Evolutionary conservation across 148 eudicot species (phyloP).

Genomic region (Amaranthus cruentus): DNA sequence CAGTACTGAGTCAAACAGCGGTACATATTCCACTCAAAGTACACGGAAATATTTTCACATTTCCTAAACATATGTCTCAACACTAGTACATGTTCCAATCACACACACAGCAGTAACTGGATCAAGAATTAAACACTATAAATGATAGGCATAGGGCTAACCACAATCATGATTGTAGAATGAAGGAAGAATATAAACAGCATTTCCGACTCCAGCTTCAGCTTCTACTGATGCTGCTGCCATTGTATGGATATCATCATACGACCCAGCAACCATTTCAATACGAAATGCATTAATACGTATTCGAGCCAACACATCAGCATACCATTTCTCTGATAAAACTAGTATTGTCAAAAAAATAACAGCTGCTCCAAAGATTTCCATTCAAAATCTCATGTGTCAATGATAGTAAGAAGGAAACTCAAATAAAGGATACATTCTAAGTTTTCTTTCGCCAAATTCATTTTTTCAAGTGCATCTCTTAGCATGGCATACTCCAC

Average conservation of each 20-base stretch:
- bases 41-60: too few relatives aligned
- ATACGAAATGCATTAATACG: slow-evolving; percentile 90
- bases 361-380: slow-evolving; percentile 4
- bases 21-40: neutral
- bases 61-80: too few relatives aligned
- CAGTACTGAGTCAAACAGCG: neutral
- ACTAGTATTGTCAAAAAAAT: slow-evolving; percentile 41
- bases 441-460: slow-evolving; percentile 38
- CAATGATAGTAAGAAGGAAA: neutral
- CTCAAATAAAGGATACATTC: slow-evolving; percentile 55
- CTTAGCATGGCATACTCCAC: slow-evolving; percentile 64
- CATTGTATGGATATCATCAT: slow-evolving; percentile 60
- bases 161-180: slow-evolving; percentile 97
- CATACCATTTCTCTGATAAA: slow-evolving; percentile 81
- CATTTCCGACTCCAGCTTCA: slow-evolving; percentile 93
- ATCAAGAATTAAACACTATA: neutral
- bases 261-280: slow-evolving; percentile 58
- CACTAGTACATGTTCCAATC: too few relatives aligned
- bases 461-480: slow-evolving; percentile 46
- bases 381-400: neutral
- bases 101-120: neutral
- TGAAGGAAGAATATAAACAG: slow-evolving; percentile 89
- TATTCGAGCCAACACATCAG: slow-evolving; percentile 68
- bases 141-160: slow-evolving; percentile 26
- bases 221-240: slow-evolving; percentile 74